These are phyloP conservation scores for Pichia cactophila DNA, from an alignment of 1,139 yeast species.

Conservation along the genomic window DNA sequence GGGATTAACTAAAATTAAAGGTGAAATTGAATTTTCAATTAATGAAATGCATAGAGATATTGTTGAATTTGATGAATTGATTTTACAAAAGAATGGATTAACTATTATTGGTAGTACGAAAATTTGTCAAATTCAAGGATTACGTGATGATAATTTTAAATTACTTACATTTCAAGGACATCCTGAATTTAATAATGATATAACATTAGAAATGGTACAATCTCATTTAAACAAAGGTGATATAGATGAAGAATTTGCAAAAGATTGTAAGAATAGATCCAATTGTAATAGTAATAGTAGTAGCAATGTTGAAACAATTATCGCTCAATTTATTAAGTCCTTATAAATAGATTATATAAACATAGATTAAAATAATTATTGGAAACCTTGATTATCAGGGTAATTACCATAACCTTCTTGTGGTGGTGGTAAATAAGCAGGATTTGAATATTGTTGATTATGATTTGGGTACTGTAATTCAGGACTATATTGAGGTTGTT, in stretches of 20 bases:
- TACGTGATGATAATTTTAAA: slow-evolving; percentile 44
- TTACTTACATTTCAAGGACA: slow-evolving; percentile 76
- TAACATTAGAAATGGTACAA: slow-evolving; percentile 29
- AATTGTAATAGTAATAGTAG: neutral
- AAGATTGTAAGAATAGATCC: slow-evolving; percentile 11
- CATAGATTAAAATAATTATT: slow-evolving; percentile 9
- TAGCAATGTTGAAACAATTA: neutral
- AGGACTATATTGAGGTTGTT: neutral
- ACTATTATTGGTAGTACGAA: slow-evolving; percentile 34
- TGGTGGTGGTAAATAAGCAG: neutral
- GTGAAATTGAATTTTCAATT: slow-evolving; percentile 29
- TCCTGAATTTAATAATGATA: slow-evolving; percentile 60
- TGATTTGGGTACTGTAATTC: slow-evolving; percentile 9
- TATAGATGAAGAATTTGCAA: slow-evolving; percentile 14
- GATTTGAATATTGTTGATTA: slow-evolving; percentile 3
- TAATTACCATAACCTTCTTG: slow-evolving; percentile 10
- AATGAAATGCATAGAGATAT: slow-evolving; percentile 69
- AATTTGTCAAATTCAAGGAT: slow-evolving; percentile 44
- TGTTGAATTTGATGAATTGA: slow-evolving; percentile 35
- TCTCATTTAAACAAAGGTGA: slow-evolving; percentile 16
- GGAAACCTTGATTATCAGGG: slow-evolving; percentile 25
- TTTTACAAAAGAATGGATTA: slow-evolving; percentile 26
- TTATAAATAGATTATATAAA: too few relatives aligned
- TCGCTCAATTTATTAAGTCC: neutral
- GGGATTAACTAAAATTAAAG: slow-evolving; percentile 36